These are phyloP conservation scores for Trichophyton rubrum DNA, from an alignment of 2,329 filamentous ascomycete species.

Conservation along the genomic window DNA sequence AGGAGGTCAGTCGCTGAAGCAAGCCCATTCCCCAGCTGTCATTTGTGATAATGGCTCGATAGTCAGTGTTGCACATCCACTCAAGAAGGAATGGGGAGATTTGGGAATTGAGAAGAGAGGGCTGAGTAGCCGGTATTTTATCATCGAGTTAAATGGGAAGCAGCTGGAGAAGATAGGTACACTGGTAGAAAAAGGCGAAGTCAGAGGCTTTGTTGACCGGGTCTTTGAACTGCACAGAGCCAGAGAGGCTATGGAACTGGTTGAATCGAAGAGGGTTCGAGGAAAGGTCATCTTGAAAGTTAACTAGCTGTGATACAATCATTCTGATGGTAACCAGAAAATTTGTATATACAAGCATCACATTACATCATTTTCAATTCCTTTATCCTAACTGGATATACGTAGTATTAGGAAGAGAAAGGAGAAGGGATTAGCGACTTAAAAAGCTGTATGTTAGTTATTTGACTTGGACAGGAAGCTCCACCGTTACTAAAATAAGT, in stretches of 20 bases:
- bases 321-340: background rate
- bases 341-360: background rate
- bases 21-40: slow-evolving; percentile 23
- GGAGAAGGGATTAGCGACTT: no score
- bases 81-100: slow-evolving; percentile 12
- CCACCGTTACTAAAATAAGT: no score
- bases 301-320: slow-evolving; percentile 11
- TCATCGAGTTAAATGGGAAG: slow-evolving; percentile 25
- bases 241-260: slow-evolving; percentile 23
- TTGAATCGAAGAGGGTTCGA: slow-evolving; percentile 19
- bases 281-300: slow-evolving; percentile 25
- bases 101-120: slow-evolving; percentile 6
- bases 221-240: slow-evolving; percentile 26
- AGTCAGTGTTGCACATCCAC: slow-evolving; percentile 23
- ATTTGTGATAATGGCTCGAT: slow-evolving; percentile 25
- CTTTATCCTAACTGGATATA: no score
- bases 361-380: background rate
- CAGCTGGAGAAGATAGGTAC: slow-evolving; percentile 25
- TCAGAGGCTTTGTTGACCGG: slow-evolving; percentile 24
- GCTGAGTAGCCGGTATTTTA: slow-evolving; percentile 24
- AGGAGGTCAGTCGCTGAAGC: slow-evolving; percentile 23
- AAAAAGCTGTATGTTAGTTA: no score
- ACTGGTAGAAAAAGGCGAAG: slow-evolving; percentile 24
- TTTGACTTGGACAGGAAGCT: no score
- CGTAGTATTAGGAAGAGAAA: no score